phyloP scores from a whole-genome alignment of 169 alveolate species.

The Plasmodium malariae region DNA sequence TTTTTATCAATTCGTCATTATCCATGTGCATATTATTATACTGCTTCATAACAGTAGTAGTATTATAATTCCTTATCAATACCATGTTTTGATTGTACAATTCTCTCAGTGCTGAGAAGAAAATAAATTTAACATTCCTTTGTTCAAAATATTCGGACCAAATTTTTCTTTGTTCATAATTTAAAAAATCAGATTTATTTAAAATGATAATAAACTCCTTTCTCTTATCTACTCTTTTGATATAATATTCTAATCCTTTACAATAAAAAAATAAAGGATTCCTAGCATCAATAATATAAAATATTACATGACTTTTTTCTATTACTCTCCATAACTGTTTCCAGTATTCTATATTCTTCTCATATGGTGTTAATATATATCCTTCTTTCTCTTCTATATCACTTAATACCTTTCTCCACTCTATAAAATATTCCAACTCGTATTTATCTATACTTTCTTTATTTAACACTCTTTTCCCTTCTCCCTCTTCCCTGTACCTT shows the following conservation, averaged over 20 bases:
- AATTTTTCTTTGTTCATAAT: constrained; percentile 90
- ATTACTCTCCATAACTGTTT: constrained; percentile 99
- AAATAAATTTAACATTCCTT: constrained; percentile 90
- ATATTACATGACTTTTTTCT: constrained; percentile 95
- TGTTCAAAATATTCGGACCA: constrained; percentile 94
- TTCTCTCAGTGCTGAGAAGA: constrained; percentile 92
- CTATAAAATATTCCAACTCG: constrained; percentile 81
- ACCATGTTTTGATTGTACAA: constrained; percentile 59
- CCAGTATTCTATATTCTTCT: constrained; percentile 99
- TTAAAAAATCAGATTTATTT: constrained; percentile 96
- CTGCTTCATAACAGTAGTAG: not conserved
- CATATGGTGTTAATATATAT: constrained; percentile 97
- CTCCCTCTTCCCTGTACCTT: constrained; percentile 38
- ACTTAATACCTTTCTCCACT: constrained; percentile 84
- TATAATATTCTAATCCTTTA: constrained; percentile 92
- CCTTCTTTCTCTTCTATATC: constrained; percentile 93
- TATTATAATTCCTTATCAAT: not conserved
- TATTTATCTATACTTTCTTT: constrained; percentile 78
- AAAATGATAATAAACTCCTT: constrained; percentile 91
- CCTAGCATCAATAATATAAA: constrained; percentile 98
- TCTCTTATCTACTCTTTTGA: constrained; percentile 91
- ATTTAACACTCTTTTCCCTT: constrained; percentile 51
- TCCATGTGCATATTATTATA: not conserved
- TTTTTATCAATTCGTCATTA: not conserved
- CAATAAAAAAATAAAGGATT: constrained; percentile 96